Evolutionary conservation across 2,329 filamentous ascomycete genomes (phyloP), one percentile per base, ranked within the genome.

Genomic region (Elsinoe australis): DNA sequence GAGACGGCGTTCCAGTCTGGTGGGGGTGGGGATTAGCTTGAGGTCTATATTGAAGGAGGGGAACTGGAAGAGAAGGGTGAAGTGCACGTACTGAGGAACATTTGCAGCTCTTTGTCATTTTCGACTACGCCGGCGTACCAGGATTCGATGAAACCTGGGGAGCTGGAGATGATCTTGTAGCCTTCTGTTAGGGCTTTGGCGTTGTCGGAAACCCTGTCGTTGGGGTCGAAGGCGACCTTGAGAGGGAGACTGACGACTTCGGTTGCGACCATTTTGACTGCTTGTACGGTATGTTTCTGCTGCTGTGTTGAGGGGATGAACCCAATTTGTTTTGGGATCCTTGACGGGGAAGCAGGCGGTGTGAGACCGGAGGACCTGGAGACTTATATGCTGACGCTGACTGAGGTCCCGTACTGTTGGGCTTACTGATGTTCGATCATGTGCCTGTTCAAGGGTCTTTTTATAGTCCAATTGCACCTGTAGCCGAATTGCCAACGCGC

Each of bases 1-100:
- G 61, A 53, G 28, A 69, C 39, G 24, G 53, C 59, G 15, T 67
- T 62, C 72, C 72, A 75, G 28, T 68, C 71, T 73, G 47, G 39
- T 5, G 24, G 3, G 39, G 32, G 21, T n/a, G n/a, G n/a, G n/a
- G n/a, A n/a, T n/a, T n/a, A n/a, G n/a, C n/a, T n/a, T n/a, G n/a
- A n/a, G n/a, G n/a, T n/a, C n/a, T n/a, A n/a, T n/a, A n/a, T n/a
- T 8, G 22, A 15, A 6, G 24, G 12, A 47, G 14, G 39, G 18
- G 17, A 24, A 36, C 28, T 18, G 15, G 21, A 26, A 24, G 15
- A 10, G 24, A 24, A 4, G 22, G 26, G 35, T 22, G 36, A 19
- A 3, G 24, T 18, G 17, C 1, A 57, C 62, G 24, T 56, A 73
- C 71, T 63, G 46, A 73, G 59, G 22, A 66, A 56, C 49, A 72